A percentile compares a stretch with the other conserved stretches of the same genome.
These are phyloP conservation scores for Arthrobotrys megalospora DNA, from an alignment of 2,329 filamentous ascomycete genomes.

Conservation along the genomic window DNA sequence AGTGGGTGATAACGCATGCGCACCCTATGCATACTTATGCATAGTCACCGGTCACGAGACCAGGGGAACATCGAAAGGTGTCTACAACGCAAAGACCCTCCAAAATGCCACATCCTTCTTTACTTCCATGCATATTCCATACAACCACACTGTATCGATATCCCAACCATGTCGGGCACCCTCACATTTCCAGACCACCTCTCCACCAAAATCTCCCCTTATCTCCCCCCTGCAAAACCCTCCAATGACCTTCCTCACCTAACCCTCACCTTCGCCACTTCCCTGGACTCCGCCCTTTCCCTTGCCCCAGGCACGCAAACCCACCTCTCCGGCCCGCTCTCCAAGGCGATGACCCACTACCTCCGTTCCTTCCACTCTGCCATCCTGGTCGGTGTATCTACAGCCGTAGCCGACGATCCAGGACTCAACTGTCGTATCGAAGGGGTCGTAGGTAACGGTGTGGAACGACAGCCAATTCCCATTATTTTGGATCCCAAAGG, in stretches of 20 bases:
- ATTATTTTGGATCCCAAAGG: constrained; percentile 84
- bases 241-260: constrained; percentile 70
- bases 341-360: constrained; percentile 94
- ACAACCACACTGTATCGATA: background rate
- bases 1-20: background rate
- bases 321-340: constrained; percentile 82
- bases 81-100: constrained; percentile 2
- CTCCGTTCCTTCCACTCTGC: constrained; percentile 85
- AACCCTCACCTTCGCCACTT: constrained; percentile 91
- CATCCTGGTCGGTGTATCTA: constrained; percentile 87
- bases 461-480: constrained; percentile 79
- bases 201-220: constrained; percentile 61
- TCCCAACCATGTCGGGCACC: constrained; percentile 35
- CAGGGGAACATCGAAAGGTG: background rate
- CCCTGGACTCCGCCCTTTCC: constrained; percentile 85
- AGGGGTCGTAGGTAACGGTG: constrained; percentile 69
- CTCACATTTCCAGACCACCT: constrained; percentile 40
- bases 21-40: background rate
- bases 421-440: constrained; percentile 84
- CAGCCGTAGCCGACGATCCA: constrained; percentile 87
- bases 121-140: background rate
- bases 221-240: constrained; percentile 51
- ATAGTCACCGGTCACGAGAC: constrained; percentile 1
- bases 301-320: constrained; percentile 85
- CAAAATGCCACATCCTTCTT: constrained; percentile 40